Evolutionary conservation across 768 basidiomycete species (phyloP).

Genomic region (Amanita fuliginea): DNA sequence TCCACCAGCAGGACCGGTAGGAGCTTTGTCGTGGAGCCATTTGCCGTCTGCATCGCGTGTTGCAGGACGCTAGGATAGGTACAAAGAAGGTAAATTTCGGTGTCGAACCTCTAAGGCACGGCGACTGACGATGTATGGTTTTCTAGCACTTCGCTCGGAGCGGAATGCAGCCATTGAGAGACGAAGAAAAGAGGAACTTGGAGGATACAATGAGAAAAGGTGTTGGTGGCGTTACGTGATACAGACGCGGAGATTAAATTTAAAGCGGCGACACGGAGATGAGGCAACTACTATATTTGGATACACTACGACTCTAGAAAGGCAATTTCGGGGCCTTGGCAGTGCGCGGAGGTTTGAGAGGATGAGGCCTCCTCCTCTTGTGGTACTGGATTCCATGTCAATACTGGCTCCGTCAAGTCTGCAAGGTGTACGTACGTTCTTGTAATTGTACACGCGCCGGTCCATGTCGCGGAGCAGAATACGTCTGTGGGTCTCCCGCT

Average conservation of each 20-base stretch:
- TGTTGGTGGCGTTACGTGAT: not conserved
- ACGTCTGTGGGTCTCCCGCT: constrained; percentile 33
- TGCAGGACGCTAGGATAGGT: constrained; percentile 37
- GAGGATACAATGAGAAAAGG: not conserved
- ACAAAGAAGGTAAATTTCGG: constrained; percentile 1
- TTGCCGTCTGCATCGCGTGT: constrained; percentile 44
- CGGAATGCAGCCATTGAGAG: constrained; percentile 7
- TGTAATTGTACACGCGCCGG: constrained; percentile 54
- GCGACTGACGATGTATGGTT: constrained; percentile 31
- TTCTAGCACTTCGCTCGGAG: constrained; percentile 21
- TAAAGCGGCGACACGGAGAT: not conserved
- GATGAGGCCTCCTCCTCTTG: constrained; percentile 41
- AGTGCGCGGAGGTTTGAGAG: constrained; percentile 41
- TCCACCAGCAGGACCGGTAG: constrained; percentile 26
- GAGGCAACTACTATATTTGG: not conserved
- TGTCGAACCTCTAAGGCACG: not conserved
- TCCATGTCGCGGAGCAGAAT: constrained; percentile 63
- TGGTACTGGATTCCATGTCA: constrained; percentile 24
- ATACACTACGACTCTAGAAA: constrained; percentile 29
- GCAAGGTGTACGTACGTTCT: constrained; percentile 34
- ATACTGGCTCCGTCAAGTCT: not conserved
- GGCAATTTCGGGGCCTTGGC: constrained; percentile 46
- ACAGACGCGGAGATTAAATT: not conserved
- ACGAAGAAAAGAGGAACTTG: not conserved
- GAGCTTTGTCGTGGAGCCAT: constrained; percentile 73